These are phyloP conservation scores for Arthroderma sp. DNA, from an alignment of 2,329 filamentous ascomycete genomes.

Conservation along the genomic window DNA sequence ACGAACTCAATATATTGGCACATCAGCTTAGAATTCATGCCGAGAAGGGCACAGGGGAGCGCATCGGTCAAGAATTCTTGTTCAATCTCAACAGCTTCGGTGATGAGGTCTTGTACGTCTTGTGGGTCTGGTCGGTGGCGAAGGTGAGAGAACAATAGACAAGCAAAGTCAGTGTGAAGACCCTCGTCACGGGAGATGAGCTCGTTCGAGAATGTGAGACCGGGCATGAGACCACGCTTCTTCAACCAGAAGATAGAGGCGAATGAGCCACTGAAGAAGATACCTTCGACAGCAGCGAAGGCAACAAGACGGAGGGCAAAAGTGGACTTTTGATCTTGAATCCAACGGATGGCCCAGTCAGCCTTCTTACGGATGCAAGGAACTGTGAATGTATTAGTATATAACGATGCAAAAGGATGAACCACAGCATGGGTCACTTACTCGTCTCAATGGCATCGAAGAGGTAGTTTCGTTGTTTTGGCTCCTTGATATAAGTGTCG, in stretches of 20 bases:
- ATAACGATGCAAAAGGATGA: not conserved
- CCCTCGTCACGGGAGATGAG: constrained; percentile 99
- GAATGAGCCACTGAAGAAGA: constrained; percentile 98
- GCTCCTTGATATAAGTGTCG: constrained; percentile 98
- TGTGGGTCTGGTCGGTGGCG: constrained; percentile 79
- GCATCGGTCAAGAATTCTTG: constrained; percentile 97
- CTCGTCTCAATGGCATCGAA: constrained; percentile 99
- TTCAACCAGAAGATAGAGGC: constrained; percentile 99
- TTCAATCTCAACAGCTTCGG: constrained; percentile 86
- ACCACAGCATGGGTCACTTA: constrained; percentile 33
- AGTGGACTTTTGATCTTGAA: constrained; percentile 80
- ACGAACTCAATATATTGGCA: constrained; percentile 99
- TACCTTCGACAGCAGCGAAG: constrained; percentile 95
- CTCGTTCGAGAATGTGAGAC: constrained; percentile 98
- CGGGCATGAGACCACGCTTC: constrained; percentile 98
- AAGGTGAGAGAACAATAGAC: constrained; percentile 91
- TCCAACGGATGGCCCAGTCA: constrained; percentile 94
- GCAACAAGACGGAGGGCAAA: constrained; percentile 93
- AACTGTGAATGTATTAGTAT: constrained; percentile 38
- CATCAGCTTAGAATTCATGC: constrained; percentile 97
- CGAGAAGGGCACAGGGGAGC: constrained; percentile 79
- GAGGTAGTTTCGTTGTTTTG: constrained; percentile 80
- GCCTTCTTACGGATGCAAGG: constrained; percentile 98
- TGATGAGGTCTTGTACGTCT: constrained; percentile 75
- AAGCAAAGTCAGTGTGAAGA: constrained; percentile 98